Conservation (phyloP, 306 rosid species). For the Acacia melanoxylon region DNA sequence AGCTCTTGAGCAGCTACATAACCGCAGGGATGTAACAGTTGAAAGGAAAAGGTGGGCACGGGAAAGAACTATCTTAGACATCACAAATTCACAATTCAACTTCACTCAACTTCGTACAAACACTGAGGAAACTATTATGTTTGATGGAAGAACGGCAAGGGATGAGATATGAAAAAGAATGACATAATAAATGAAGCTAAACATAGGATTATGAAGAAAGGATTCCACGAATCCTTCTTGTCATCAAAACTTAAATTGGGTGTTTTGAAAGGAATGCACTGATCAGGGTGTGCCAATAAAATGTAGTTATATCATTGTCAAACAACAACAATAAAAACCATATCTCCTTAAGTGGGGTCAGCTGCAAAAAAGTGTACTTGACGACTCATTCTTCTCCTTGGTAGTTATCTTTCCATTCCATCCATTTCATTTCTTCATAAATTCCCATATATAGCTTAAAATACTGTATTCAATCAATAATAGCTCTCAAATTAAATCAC, state of each 20-base stretch:
- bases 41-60: neutral
- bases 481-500: constrained; percentile 14
- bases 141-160: neutral
- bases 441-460: neutral
- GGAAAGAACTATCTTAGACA: neutral
- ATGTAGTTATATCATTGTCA: neutral
- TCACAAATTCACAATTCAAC: neutral
- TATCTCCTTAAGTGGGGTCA: no score
- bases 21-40: neutral
- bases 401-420: neutral
- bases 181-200: neutral
- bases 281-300: neutral
- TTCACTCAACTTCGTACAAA: neutral
- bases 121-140: neutral
- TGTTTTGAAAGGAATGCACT: neutral
- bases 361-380: neutral
- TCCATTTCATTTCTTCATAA: neutral
- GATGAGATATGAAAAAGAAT: neutral
- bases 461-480: constrained; percentile 5
- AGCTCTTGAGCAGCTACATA: neutral
- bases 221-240: neutral
- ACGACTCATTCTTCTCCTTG: neutral
- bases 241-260: neutral
- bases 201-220: neutral
- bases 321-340: neutral